Evolutionary conservation across 129 eudicot species (phyloP), one percentile per base, ranked within the genome.

Genomic region (Erigeron canadensis): DNA sequence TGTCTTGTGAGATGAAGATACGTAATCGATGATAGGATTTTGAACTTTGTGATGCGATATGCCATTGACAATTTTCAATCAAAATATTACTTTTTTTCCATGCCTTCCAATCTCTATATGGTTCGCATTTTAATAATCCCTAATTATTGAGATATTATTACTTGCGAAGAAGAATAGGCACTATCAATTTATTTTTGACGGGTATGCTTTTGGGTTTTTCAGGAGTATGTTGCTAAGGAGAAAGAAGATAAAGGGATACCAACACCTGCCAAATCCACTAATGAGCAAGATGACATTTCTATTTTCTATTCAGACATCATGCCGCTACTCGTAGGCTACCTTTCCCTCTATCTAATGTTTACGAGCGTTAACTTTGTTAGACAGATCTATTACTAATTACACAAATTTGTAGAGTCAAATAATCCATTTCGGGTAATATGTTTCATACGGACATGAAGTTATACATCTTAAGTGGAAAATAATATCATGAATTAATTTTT

Each of bases 231-330:
- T 70, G 97, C 82, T 1, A 95, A 95, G 75, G 97, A 82, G 82
- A 88, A 75, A 65, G 99, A 90, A 81, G 99, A 90, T 42, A 85
- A 22, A 63, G 81, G 73, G 72, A 66, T 68, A 34, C 60, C 73
- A 2, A 7, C 44, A 22, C 56, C 69, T 23, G 38, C 60, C n/a
- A 73, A 69, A 44, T 74, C 67, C 48, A 75, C 60, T 28, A 65
- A 78, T 39, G 94, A 80, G 65, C 82, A 87, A 10, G 99, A 95
- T 60, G 96, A 90, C 60, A 73, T 84, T 23, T 59, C 97, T 53
- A 72, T 95, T 10, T 95, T 95, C 81, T 95, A 90, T 59, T 80
- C 97, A 5, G 99, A 95, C 76, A 62, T 90, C 78, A 90, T 95
- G 97, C 97, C 99, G 10, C 88, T 95, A 38, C 97, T 90, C 47